A percentile compares a stretch with the other conserved stretches of the same genome.
Conservation (phyloP, 140 eudicot species). For the Oenanthe javanica region DNA sequence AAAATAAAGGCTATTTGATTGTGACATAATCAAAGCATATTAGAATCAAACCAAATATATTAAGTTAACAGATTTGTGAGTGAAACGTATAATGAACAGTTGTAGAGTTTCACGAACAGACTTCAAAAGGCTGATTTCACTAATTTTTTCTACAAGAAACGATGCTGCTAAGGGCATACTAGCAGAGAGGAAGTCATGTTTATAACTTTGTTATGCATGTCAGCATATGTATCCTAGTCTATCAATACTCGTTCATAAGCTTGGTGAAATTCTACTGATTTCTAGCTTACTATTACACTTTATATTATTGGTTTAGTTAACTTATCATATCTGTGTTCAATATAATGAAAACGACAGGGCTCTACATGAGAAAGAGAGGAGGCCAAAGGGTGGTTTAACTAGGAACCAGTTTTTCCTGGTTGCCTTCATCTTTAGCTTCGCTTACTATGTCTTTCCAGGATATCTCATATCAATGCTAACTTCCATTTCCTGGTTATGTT, state of each 20-base stretch:
- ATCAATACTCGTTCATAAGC: background rate
- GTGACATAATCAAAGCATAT: background rate
- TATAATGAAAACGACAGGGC: conserved; percentile 51
- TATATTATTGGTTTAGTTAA: background rate
- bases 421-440: conserved; percentile 61
- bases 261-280: background rate
- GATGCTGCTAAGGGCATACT: background rate
- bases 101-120: background rate
- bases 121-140: background rate
- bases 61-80: background rate
- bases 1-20: background rate
- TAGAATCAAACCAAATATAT: background rate
- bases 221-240: background rate
- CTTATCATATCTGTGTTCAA: background rate
- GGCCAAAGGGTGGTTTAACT: conserved; percentile 57
- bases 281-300: background rate
- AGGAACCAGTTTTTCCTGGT: conserved; percentile 81
- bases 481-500: conserved; percentile 92
- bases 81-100: background rate
- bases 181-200: background rate
- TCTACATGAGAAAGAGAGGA: conserved; percentile 70
- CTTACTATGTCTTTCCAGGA: conserved; percentile 79
- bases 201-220: background rate
- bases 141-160: background rate
- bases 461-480: conserved; percentile 68